phyloP scores from a whole-genome alignment of 1,284 basidiomycete species.

The Veloporphyrellus conicus region DNA sequence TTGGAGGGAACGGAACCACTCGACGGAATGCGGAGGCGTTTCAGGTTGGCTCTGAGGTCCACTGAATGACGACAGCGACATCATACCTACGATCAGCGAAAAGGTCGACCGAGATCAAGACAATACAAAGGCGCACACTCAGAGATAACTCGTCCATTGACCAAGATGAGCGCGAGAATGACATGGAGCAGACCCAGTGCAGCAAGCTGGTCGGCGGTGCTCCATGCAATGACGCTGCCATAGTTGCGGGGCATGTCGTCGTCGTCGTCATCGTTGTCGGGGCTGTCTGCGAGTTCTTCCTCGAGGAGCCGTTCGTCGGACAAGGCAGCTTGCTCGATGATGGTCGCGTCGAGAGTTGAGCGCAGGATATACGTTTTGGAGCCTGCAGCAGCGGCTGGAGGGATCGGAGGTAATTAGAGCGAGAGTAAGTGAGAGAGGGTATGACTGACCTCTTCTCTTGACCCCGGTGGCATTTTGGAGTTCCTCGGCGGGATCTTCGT shows the following conservation, averaged over 20 bases:
- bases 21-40: conserved; percentile 53
- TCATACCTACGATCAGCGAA: not conserved
- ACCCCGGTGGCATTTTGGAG: conserved; percentile 48
- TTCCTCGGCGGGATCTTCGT: conserved; percentile 45
- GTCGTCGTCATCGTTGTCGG: conserved; percentile 38
- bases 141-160: conserved; percentile 59
- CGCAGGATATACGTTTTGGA: conserved; percentile 76
- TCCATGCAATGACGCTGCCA: conserved; percentile 70
- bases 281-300: conserved; percentile 48
- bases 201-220: conserved; percentile 56
- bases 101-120: too few species aligned
- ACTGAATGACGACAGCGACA: conserved; percentile 30
- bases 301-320: conserved; percentile 55
- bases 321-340: conserved; percentile 57
- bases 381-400: conserved; percentile 48
- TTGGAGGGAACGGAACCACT: conserved; percentile 44
- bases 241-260: conserved; percentile 42
- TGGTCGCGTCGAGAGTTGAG: conserved; percentile 49
- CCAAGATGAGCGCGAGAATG: conserved; percentile 67
- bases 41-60: conserved; percentile 59
- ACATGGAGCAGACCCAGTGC: conserved; percentile 63
- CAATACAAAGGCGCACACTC: conserved; percentile 49
- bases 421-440: not conserved
- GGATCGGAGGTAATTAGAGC: not conserved
- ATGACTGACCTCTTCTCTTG: conserved; percentile 47